phyloP scores from a whole-genome alignment of 345 rosid genomes.

The Nasturtium officinale region DNA sequence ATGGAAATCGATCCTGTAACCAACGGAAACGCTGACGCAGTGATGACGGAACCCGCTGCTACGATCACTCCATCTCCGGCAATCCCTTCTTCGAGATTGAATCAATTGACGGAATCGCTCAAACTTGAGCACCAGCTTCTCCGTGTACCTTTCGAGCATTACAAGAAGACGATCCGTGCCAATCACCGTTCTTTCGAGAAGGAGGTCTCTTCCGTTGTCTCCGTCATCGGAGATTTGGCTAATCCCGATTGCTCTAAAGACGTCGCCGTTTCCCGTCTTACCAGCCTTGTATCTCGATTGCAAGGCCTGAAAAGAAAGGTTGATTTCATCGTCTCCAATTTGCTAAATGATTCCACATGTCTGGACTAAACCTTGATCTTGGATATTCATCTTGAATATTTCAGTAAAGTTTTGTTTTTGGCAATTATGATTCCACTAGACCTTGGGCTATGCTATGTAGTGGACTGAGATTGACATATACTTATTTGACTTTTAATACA shows the following conservation, averaged over 20 bases:
- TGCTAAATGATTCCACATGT: slow-evolving; percentile 18
- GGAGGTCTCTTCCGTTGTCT: slow-evolving; percentile 71
- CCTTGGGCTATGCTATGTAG: slow-evolving; percentile 7
- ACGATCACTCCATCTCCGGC: slow-evolving; percentile 37
- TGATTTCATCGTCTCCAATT: slow-evolving; percentile 3
- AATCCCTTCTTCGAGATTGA: slow-evolving; percentile 53
- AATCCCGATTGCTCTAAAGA: slow-evolving; percentile 62
- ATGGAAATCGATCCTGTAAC: slow-evolving; percentile 59
- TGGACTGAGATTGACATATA: background rate
- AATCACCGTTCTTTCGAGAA: slow-evolving; percentile 84
- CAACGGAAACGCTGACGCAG: slow-evolving; percentile 48
- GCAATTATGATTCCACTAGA: slow-evolving; percentile 1
- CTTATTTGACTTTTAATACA: slow-evolving; percentile 36
- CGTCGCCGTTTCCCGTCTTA: slow-evolving; percentile 72
- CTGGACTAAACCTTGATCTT: slow-evolving; percentile 19
- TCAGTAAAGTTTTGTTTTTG: background rate
- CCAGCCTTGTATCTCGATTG: slow-evolving; percentile 80
- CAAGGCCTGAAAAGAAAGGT: slow-evolving; percentile 98
- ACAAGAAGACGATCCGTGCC: slow-evolving; percentile 87
- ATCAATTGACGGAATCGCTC: slow-evolving; percentile 75
- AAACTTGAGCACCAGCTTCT: slow-evolving; percentile 92
- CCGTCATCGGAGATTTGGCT: slow-evolving; percentile 62
- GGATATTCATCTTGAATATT: background rate
- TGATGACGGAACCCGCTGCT: slow-evolving; percentile 39
- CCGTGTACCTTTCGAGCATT: slow-evolving; percentile 95